phyloP scores from a whole-genome alignment of 345 rosid species.

The Garcia nutans region DNA sequence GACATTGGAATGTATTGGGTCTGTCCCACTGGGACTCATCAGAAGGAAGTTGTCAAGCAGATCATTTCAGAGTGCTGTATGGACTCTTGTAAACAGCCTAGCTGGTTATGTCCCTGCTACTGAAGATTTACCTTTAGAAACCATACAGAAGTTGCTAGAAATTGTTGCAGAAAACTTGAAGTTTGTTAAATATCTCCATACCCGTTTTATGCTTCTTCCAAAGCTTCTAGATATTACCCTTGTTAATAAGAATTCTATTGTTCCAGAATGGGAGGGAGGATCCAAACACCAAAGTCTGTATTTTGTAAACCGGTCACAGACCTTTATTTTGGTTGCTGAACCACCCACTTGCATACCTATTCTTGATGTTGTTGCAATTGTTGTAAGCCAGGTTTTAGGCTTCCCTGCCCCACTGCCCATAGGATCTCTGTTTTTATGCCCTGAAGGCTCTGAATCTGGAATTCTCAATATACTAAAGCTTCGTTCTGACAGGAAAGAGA shows the following conservation, averaged over 20 bases:
- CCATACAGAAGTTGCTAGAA: slow-evolving; percentile 48
- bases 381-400: slow-evolving; percentile 78
- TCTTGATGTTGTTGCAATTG: slow-evolving; percentile 70
- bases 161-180: slow-evolving; percentile 60
- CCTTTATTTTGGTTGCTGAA: slow-evolving; percentile 70
- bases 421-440: slow-evolving; percentile 70
- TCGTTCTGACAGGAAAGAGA: slow-evolving; percentile 51
- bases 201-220: slow-evolving; percentile 72
- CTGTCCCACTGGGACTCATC: slow-evolving; percentile 48
- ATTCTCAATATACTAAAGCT: slow-evolving; percentile 54
- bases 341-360: slow-evolving; percentile 73
- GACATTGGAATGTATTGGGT: slow-evolving; percentile 55
- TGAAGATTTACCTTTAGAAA: slow-evolving; percentile 42
- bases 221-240: slow-evolving; percentile 61
- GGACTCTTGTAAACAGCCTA: slow-evolving; percentile 50
- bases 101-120: slow-evolving; percentile 32
- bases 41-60: slow-evolving; percentile 58
- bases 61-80: slow-evolving; percentile 67
- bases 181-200: slow-evolving; percentile 65
- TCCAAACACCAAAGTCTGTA: slow-evolving; percentile 63
- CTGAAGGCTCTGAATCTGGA: slow-evolving; percentile 73
- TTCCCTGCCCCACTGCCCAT: slow-evolving; percentile 67
- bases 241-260: slow-evolving; percentile 47
- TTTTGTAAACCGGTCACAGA: slow-evolving; percentile 51
- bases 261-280: slow-evolving; percentile 64